These are phyloP conservation scores for Paraphoma chrysanthemicola DNA, from an alignment of 2,329 filamentous ascomycete genomes.

Conservation along the genomic window DNA sequence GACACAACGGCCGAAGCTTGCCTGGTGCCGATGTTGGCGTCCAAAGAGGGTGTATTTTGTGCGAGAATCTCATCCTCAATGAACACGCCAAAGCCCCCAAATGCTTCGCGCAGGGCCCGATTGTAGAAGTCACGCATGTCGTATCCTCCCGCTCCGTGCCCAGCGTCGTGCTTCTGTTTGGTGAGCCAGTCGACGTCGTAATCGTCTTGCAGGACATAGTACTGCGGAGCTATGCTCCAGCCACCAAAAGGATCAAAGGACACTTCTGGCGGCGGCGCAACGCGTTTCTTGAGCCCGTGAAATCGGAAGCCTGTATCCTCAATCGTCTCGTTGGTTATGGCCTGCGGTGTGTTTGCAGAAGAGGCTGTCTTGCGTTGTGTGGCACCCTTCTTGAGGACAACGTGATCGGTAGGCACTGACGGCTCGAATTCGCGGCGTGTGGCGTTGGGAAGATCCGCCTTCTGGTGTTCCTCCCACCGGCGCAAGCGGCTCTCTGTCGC, in stretches of 20 bases:
- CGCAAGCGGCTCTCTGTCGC: slow-evolving; percentile 66
- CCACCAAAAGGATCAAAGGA: slow-evolving; percentile 92
- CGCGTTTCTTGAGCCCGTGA: slow-evolving; percentile 76
- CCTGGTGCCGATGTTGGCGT: slow-evolving; percentile 39
- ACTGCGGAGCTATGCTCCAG: slow-evolving; percentile 67
- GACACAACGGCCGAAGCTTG: slow-evolving; percentile 58
- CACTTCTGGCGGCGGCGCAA: slow-evolving; percentile 68
- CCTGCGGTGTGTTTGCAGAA: slow-evolving; percentile 11
- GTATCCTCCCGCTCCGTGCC: slow-evolving; percentile 81
- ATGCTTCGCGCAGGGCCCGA: slow-evolving; percentile 84
- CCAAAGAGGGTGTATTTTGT: slow-evolving; percentile 45
- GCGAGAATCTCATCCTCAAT: slow-evolving; percentile 73
- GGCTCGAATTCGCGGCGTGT: slow-evolving; percentile 40
- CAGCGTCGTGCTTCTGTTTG: slow-evolving; percentile 67
- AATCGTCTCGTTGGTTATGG: slow-evolving; percentile 27
- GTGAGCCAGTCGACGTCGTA: slow-evolving; percentile 82
- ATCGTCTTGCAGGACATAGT: slow-evolving; percentile 71
- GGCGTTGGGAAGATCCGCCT: slow-evolving; percentile 57
- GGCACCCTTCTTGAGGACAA: slow-evolving; percentile 70
- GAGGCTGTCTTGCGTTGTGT: slow-evolving; percentile 60
- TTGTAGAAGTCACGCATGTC: slow-evolving; percentile 81
- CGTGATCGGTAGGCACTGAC: slow-evolving; percentile 26
- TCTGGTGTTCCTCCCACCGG: slow-evolving; percentile 77
- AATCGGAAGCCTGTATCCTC: slow-evolving; percentile 63
- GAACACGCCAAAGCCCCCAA: slow-evolving; percentile 86